These are phyloP conservation scores for Echites panduratus DNA, from an alignment of 257 asterid genomes.

Conservation along the genomic window DNA sequence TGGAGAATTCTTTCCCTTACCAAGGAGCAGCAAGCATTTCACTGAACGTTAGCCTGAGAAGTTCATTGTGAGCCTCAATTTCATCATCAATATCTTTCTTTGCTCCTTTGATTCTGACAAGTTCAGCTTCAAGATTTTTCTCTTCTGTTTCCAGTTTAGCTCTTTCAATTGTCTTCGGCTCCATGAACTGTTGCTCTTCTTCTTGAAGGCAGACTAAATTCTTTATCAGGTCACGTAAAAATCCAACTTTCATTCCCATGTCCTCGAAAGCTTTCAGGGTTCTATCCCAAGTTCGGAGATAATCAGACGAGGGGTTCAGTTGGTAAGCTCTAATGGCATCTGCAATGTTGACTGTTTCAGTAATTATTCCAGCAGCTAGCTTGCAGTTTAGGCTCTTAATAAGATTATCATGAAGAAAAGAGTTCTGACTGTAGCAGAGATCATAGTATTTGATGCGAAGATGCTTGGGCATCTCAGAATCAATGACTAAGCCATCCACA, in stretches of 20 bases:
- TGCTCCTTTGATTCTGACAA: slow-evolving; percentile 22
- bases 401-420: slow-evolving; percentile 47
- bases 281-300: slow-evolving; percentile 43
- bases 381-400: slow-evolving; percentile 44
- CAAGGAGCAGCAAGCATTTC: slow-evolving; percentile 44
- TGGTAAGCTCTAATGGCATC: slow-evolving; percentile 45
- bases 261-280: slow-evolving; percentile 52
- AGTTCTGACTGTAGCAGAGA: slow-evolving; percentile 48
- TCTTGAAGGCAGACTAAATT: slow-evolving; percentile 24
- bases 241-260: slow-evolving; percentile 61
- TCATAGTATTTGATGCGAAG: slow-evolving; percentile 38
- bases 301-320: slow-evolving; percentile 21
- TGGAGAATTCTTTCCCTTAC: slow-evolving; percentile 22
- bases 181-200: slow-evolving; percentile 22
- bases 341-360: slow-evolving; percentile 42
- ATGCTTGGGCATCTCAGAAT: slow-evolving; percentile 38
- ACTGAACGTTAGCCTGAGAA: slow-evolving; percentile 21
- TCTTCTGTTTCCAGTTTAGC: slow-evolving; percentile 28
- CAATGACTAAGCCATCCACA: slow-evolving; percentile 39
- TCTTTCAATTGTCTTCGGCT: slow-evolving; percentile 29
- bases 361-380: slow-evolving; percentile 45
- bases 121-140: slow-evolving; percentile 21
- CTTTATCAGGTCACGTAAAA: slow-evolving; percentile 35
- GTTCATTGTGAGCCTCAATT: slow-evolving; percentile 28
- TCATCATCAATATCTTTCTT: slow-evolving; percentile 26